phyloP scores from a whole-genome alignment of 352 stramenopile genomes.

The Phytophthora syringae region DNA sequence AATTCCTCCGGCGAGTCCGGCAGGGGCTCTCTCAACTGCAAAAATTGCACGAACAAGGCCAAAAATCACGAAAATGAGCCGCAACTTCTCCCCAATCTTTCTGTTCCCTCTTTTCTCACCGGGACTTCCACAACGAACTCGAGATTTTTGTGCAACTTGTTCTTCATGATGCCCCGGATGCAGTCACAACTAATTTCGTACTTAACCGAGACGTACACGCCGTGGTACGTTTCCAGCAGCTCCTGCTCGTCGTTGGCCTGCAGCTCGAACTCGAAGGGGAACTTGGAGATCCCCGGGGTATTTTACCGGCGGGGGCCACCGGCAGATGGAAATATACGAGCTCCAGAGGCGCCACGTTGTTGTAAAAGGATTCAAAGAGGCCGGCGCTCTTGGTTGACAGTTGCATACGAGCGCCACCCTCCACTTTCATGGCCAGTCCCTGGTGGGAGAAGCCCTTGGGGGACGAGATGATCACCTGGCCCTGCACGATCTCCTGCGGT shows the following conservation, averaged over 20 bases:
- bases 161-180: conserved; percentile 89
- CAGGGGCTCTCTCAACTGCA: conserved; percentile 62
- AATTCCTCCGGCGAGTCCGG: conserved; percentile 77
- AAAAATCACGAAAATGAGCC: not conserved
- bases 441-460: conserved; percentile 86
- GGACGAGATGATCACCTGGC: conserved; percentile 86
- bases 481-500: conserved; percentile 81
- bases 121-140: conserved; percentile 94
- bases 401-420: conserved; percentile 82
- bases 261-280: conserved; percentile 91
- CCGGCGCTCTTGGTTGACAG: conserved; percentile 81
- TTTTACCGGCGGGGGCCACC: conserved; percentile 68
- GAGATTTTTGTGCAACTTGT: conserved; percentile 79
- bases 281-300: conserved; percentile 84
- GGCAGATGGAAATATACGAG: conserved; percentile 88
- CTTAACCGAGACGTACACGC: conserved; percentile 91
- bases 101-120: conserved; percentile 26
- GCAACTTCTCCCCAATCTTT: not conserved
- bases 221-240: conserved; percentile 93
- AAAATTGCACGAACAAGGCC: conserved; percentile 1
- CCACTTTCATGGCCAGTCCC: conserved; percentile 84
- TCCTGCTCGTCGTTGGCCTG: conserved; percentile 62
- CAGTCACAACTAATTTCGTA: conserved; percentile 91
- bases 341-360: conserved; percentile 71
- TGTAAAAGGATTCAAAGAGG: conserved; percentile 89